Evolutionary conservation across 2,329 filamentous ascomycete genomes (phyloP), one percentile per base, ranked within the genome.

Genomic region (Colletotrichum sp.): DNA sequence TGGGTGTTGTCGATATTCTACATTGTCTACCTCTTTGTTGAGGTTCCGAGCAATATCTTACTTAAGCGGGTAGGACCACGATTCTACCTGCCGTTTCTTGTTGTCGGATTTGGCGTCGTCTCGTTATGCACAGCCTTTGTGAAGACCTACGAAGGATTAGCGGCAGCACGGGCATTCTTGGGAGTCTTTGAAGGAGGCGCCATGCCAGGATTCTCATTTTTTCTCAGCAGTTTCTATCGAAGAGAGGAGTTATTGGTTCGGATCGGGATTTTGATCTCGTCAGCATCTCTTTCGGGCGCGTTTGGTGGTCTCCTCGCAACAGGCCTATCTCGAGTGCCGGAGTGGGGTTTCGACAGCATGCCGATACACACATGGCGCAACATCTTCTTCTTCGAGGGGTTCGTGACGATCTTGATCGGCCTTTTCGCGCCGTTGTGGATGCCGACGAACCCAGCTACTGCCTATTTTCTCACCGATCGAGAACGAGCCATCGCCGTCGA

Each of bases 311-410:
- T 92, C 6, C 83, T 92, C 1, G 90, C 90, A 3, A 89, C 89
- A 8, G 89, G 87, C 64, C 85, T 90, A 66, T 86, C 85, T 70
- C 85, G 80, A 8, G 89, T 92, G 61, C 90, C 90, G 7, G 79
- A 83, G 39, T 92, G 89, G 89, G 90, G 90, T 1, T 80, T 84
- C 8, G 83, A 81, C 0, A 77, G 82, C 3, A 84, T 84, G 75
- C 84, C 80, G 32, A 85, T 92, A 69, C 84, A 88, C 77, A 88
- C 86, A 0, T 91, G 89, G 89, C 86, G 89, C 76, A 90, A 90
- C 81, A 93, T 93, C 78, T 92, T 92, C 85, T 92, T 92, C 83
- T 92, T 93, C 75, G 91, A 92, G 80, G 91, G 91, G 1, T 81
- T 92, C 57, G 79, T 92, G 77, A 92, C 90, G 12, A 81, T 88